Evolutionary conservation across 805 yeast species (phyloP), one percentile per base, ranked within the genome.

Genomic region (Wickerhamiella vanderwaltii): DNA sequence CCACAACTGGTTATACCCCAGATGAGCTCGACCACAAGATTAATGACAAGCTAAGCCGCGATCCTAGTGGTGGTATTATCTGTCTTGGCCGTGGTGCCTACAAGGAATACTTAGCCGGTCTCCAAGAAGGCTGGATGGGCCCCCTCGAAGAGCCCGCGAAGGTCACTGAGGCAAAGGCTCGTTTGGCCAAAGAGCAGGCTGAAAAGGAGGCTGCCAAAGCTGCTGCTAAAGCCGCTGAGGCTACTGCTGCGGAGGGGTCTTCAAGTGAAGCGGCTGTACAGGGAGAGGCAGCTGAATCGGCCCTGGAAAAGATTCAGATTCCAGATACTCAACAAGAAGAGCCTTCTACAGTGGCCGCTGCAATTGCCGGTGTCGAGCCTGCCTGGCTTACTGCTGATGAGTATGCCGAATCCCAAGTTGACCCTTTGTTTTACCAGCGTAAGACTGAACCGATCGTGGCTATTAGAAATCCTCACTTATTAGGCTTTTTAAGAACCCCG

Each of bases 31-130:
- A 58, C n/a, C 60, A 59, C 34, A 48, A 46, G 29, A 45, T 55
- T 19, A 55, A 50, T 17, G 39, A 53, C 9, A 58, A 67, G 37
- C 56, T 61, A 19, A 66, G 62, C 6, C 55, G 64, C 25, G 73
- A 72, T 48, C 47, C 50, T 6, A 53, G 72, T 6, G 96, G 96
- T 19, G 98, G 97, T 33, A 79, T 86, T 9, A 71, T 91, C 16
- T 83, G 95, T 57, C 64, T 91, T 19, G 99, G 99, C 4, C 71
- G 99, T 58, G 98, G 98, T 44, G 88, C 96, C 0, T 91, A 73
- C 59, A 88, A 88, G 59, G 99, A 91, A 66, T 91, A 85, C 57
- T 58, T 91, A 41, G 69, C 72, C 33, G 99, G 99, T 7, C 58
- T 91, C 9, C 95, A 91, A 52, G 98, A 91, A 64, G 98, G 98